A percentile compares a stretch with the other conserved stretches of the same genome.
Evolutionary conservation across 768 basidiomycete genomes (phyloP).

Genomic region (Boletus subcaerulescens): DNA sequence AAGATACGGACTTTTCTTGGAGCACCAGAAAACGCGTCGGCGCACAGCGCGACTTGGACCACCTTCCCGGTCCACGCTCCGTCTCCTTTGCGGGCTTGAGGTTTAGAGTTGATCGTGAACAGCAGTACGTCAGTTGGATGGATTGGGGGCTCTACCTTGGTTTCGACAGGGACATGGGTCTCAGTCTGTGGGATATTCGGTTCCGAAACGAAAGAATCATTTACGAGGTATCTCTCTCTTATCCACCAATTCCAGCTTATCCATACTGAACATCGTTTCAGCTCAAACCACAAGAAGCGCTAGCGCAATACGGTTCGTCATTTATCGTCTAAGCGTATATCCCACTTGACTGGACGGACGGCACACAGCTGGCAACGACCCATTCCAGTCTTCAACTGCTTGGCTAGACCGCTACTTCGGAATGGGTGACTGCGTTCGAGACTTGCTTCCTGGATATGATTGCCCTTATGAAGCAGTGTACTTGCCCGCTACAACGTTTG

Average conservation of each 20-base stretch:
- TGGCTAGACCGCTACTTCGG: slow-evolving; percentile 66
- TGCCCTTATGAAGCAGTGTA: slow-evolving; percentile 61
- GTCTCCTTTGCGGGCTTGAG: slow-evolving; percentile 60
- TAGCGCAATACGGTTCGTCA: slow-evolving; percentile 52
- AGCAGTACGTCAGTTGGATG: slow-evolving; percentile 65
- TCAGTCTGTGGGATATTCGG: slow-evolving; percentile 57
- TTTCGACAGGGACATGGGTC: slow-evolving; percentile 66
- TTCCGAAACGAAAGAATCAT: slow-evolving; percentile 59
- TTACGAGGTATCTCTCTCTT: slow-evolving; percentile 44
- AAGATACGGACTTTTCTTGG: slow-evolving; percentile 40
- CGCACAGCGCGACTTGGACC: slow-evolving; percentile 52
- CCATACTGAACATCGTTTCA: slow-evolving; percentile 14
- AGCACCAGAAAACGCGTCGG: slow-evolving; percentile 42
- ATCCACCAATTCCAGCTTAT: neutral
- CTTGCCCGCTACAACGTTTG: slow-evolving; percentile 56
- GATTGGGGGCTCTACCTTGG: slow-evolving; percentile 60
- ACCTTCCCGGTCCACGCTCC: slow-evolving; percentile 60
- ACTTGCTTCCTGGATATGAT: slow-evolving; percentile 65
- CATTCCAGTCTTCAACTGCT: slow-evolving; percentile 56
- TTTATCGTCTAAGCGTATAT: neutral
- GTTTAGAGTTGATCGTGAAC: slow-evolving; percentile 50
- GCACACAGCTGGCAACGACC: slow-evolving; percentile 53
- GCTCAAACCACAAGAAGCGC: slow-evolving; percentile 61
- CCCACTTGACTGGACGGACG: neutral
- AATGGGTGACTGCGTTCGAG: slow-evolving; percentile 55